Base-by-base conservation (phyloP, 768 basidiomycete genomes). In the Botryobasidium botryosum region DNA sequence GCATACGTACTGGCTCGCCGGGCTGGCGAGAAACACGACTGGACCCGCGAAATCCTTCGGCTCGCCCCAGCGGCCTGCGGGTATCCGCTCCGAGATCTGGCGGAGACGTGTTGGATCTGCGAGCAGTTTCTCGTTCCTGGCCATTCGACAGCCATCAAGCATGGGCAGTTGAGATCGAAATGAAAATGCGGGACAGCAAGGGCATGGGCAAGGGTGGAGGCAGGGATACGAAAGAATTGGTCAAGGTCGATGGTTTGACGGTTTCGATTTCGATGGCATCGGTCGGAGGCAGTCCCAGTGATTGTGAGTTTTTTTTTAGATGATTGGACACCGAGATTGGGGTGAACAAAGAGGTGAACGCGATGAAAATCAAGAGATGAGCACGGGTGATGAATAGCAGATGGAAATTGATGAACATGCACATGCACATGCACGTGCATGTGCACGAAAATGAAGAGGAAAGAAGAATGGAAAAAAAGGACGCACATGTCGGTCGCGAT, bases 401-500 rank as follows among this genome's bases (percentile, higher is more conserved):
- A n/a, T n/a, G n/a, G n/a, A n/a, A n/a, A n/a, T n/a, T n/a, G n/a
- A n/a, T n/a, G n/a, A n/a, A n/a, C n/a, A n/a, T n/a, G n/a, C n/a
- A n/a, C n/a, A n/a, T n/a, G n/a, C n/a, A n/a, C n/a, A n/a, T n/a
- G n/a, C n/a, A n/a, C n/a, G n/a, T n/a, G n/a, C n/a, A n/a, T n/a
- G n/a, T n/a, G n/a, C n/a, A n/a, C 20, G 28, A 7, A 20, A 41
- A 27, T 47, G 1, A n/a, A 40, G 24, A 12, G 15, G 10, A 17
- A 17, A 10, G 12, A n/a, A 39, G 25, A 13, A 50, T 32, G 43
- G 46, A 46, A 46, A 48, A 62, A 57, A 46, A 40, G 46, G 27
- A 64, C 62, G 60, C 61, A 84, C 81, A 88, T 88, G 53, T 92
- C 88, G 28, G 87, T 92, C 23, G 72, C 71, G 54, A 91, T 78